These are phyloP conservation scores for Sporothrix phasma DNA, from an alignment of 2,329 filamentous ascomycete genomes.

Conservation along the genomic window DNA sequence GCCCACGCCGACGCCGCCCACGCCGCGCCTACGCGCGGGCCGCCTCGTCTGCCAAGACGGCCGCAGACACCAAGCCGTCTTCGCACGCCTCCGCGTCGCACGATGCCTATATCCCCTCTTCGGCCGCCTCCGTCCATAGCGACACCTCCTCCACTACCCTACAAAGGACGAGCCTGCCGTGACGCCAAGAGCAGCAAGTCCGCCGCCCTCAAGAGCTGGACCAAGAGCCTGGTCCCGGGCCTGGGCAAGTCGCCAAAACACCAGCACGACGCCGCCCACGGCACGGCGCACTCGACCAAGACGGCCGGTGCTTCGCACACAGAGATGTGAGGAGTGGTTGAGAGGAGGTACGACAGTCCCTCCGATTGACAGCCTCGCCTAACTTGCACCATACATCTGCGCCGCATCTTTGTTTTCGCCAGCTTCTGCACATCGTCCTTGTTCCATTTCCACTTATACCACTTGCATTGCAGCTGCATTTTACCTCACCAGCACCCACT, in stretches of 20 bases:
- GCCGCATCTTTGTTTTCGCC: neutral
- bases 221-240: constrained; percentile 17
- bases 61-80: constrained; percentile 20
- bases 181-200: neutral
- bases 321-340: neutral
- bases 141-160: neutral
- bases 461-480: neutral
- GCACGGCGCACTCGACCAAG: neutral
- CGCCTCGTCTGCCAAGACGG: constrained; percentile 19
- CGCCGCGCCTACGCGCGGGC: constrained; percentile 19
- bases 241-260: constrained; percentile 16
- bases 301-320: constrained; percentile 1
- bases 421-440: neutral
- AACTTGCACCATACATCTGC: neutral
- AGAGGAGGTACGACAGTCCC: too few relatives aligned
- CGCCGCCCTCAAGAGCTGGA: constrained; percentile 10
- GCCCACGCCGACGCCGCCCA: constrained; percentile 17
- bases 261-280: constrained; percentile 14
- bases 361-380: too few relatives aligned
- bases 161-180: constrained; percentile 20
- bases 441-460: neutral
- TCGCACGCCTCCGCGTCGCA: constrained; percentile 8
- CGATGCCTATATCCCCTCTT: constrained; percentile 12
- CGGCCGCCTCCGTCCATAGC: constrained; percentile 9
- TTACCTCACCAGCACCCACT: neutral